Percentiles rank a stretch among this genome's conserved stretches.
These are phyloP conservation scores for Juglanconis sp. DNA, from an alignment of 2,329 filamentous ascomycete genomes.

Conservation along the genomic window DNA sequence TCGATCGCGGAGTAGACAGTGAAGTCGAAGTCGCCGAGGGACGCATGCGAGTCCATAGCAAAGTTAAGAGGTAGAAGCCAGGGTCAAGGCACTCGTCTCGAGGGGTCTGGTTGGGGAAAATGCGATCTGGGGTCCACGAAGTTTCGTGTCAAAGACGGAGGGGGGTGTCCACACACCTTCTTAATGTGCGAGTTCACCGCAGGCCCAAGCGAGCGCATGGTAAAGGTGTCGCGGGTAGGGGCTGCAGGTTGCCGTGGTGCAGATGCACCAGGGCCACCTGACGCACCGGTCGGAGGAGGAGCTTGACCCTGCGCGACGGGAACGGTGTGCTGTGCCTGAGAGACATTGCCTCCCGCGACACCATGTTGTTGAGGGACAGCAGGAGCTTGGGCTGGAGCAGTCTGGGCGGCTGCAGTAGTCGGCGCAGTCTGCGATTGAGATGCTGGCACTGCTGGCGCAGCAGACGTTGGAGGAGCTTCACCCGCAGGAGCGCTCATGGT, in stretches of 20 bases:
- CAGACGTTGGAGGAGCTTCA: slow-evolving; percentile 14
- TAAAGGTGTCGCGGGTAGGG: slow-evolving; percentile 50
- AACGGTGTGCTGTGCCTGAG: slow-evolving; percentile 13
- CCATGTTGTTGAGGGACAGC: neutral
- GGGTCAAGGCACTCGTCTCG: neutral
- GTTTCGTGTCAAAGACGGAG: neutral
- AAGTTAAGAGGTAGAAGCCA: neutral
- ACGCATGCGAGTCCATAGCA: slow-evolving; percentile 9
- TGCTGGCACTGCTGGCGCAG: slow-evolving; percentile 8
- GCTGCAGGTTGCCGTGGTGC: slow-evolving; percentile 19
- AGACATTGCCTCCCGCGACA: slow-evolving; percentile 3
- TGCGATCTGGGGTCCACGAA: neutral
- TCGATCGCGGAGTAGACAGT: neutral
- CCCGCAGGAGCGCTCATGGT: slow-evolving; percentile 18
- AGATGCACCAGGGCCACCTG: slow-evolving; percentile 15
- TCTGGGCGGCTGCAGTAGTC: neutral
- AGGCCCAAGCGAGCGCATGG: slow-evolving; percentile 64
- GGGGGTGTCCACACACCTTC: slow-evolving; percentile 50
- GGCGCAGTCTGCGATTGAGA: slow-evolving; percentile 4
- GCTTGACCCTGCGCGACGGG: slow-evolving; percentile 12
- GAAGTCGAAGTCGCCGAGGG: slow-evolving; percentile 4
- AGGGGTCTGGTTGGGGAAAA: neutral
- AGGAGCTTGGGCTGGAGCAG: neutral
- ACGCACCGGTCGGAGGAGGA: slow-evolving; percentile 7
- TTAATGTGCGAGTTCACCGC: slow-evolving; percentile 64